Base-by-base conservation (phyloP, 768 basidiomycete genomes). In the Atractiella rhizophila region DNA sequence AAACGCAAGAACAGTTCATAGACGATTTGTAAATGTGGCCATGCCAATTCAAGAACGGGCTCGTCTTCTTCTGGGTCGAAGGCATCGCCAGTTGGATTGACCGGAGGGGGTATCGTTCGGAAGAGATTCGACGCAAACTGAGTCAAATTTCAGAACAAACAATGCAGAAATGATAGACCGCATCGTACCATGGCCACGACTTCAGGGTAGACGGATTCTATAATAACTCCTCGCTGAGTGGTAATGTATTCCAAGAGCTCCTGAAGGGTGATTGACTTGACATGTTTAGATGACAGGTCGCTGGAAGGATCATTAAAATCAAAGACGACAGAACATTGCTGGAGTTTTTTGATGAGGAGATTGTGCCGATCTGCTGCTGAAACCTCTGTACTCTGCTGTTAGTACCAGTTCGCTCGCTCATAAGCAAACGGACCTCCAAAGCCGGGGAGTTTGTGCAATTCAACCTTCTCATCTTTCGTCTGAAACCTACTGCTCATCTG, bases 1-100 rank as follows among this genome's bases (percentile, higher is more conserved):
- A 98, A 98, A 28, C 91, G 77, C 25, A 98, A 74, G 71, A 98
- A 98, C 62, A 98, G 94, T 61, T 98, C 91, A 64, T 98, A 98
- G 39, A 98, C 91, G 50, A 98, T 86, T 59, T 98, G 86, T 42
- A 98, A 69, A 59, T 98, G 91, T 29, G 91, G 91, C 91, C 91
- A 98, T 21, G 91, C 91, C 43, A 96, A 76, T 58, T 98, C 91
- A 45, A 98, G 69, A 2, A 98, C 91, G 6, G 91, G 91, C 49
- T 98, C 91, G 53, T 98, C 91, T 63, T 98, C 91, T 61, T 98
- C 91, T 18, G 91, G 91, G 57, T 98, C 91, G 57, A 91, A 98
- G 2, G 88, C 91, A 59, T 98, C 91, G 40, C 91, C 91, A 11
- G 74, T 79, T 5, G 91, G 91, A 55, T 98, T 98, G 44, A 96